A percentile compares a stretch with the other conserved stretches of the same genome.
phyloP scores from a whole-genome alignment of 768 basidiomycete species.

The Paxillus rubicundulus region DNA sequence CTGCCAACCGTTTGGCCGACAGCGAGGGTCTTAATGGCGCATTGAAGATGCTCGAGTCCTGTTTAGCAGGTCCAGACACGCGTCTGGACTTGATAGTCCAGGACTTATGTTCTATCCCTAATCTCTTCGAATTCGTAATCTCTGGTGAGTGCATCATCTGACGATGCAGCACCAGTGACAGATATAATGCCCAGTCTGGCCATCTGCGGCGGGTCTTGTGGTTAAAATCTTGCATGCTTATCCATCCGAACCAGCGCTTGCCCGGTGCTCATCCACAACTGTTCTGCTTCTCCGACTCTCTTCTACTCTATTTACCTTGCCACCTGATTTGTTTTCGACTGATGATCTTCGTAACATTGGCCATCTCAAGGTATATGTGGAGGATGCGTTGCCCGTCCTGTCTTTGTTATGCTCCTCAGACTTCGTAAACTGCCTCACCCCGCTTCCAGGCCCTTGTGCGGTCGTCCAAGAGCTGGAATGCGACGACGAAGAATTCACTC shows the following conservation, averaged over 20 bases:
- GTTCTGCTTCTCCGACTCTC: constrained; percentile 28
- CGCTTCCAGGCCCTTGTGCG: background rate
- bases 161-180: background rate
- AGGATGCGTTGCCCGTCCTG: constrained; percentile 22
- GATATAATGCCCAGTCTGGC: constrained; percentile 10
- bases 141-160: constrained; percentile 20
- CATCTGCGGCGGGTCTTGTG: constrained; percentile 13
- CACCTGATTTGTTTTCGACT: constrained; percentile 12
- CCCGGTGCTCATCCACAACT: constrained; percentile 18
- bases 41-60: constrained; percentile 15
- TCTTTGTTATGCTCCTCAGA: constrained; percentile 14
- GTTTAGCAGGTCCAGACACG: constrained; percentile 23
- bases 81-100: constrained; percentile 24
- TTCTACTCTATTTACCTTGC: constrained; percentile 22
- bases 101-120: constrained; percentile 25
- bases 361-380: constrained; percentile 20
- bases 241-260: constrained; percentile 24
- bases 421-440: background rate
- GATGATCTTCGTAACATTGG: constrained; percentile 12
- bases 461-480: constrained; percentile 3
- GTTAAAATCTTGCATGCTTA: constrained; percentile 33
- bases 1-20: constrained; percentile 15
- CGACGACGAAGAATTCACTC: background rate
- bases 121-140: constrained; percentile 30
- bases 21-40: constrained; percentile 18